These are phyloP conservation scores for Graphilbum sp. DNA, from an alignment of 2,329 filamentous ascomycete species.

Conservation along the genomic window DNA sequence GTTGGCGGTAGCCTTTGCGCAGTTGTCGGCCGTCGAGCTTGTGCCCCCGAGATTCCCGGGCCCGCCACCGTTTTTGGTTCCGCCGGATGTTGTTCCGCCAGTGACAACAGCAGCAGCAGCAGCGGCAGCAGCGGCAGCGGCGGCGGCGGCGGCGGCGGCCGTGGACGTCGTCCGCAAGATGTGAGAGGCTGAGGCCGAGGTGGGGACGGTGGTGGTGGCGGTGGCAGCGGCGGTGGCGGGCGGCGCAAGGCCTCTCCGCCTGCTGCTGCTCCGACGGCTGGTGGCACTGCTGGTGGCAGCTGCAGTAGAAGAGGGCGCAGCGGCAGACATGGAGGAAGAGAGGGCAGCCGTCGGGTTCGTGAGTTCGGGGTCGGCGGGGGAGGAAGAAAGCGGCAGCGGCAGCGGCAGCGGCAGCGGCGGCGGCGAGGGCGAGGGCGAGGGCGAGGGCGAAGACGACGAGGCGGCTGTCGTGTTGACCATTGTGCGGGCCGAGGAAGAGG, in stretches of 20 bases:
- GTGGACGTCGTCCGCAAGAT: slow-evolving; percentile 16
- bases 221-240: no score
- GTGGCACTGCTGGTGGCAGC: background rate
- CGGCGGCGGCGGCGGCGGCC: slow-evolving; percentile 5
- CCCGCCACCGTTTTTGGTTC: background rate
- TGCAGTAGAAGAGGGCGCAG: background rate
- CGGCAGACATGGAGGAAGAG: background rate
- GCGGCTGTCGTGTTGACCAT: no score
- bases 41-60: no score
- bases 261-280: slow-evolving; percentile 5
- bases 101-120: background rate
- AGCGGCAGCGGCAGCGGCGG: background rate
- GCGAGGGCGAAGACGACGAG: no score
- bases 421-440: no score
- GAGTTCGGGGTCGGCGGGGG: background rate
- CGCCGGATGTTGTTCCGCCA: background rate
- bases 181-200: slow-evolving; percentile 11
- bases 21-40: no score
- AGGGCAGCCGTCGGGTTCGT: background rate
- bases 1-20: no score
- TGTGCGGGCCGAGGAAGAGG: no score
- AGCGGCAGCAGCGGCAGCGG: slow-evolving; percentile 1
- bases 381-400: background rate
- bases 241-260: slow-evolving; percentile 16
- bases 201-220: slow-evolving; percentile 2